Conservation (phyloP, 352 stramenopile species). For the Phytophthora aleatoria region DNA sequence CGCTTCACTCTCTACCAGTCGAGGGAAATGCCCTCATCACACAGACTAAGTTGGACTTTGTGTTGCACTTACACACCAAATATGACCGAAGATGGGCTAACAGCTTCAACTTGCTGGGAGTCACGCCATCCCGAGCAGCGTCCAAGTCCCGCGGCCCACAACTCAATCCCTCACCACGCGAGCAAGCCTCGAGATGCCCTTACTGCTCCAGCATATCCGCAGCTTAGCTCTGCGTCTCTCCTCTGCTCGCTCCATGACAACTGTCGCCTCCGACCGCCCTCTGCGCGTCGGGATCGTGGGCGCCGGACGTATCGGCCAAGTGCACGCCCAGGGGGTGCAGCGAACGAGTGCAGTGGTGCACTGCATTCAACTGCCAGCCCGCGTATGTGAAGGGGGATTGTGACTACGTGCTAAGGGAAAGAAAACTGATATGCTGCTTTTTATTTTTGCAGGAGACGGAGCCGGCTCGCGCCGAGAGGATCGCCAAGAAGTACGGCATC, state of each 20-base stretch:
- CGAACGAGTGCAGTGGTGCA: slow-evolving; percentile 53
- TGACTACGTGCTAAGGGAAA: not conserved
- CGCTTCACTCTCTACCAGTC: slow-evolving; percentile 32
- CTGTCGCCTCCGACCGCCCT: slow-evolving; percentile 18
- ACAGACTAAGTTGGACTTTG: slow-evolving; percentile 13
- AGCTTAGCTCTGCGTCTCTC: slow-evolving; percentile 12
- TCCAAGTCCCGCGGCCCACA: slow-evolving; percentile 5
- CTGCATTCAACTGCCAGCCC: slow-evolving; percentile 38
- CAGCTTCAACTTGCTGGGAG: slow-evolving; percentile 26
- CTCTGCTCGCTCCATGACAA: slow-evolving; percentile 20
- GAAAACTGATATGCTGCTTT: slow-evolving; percentile 8
- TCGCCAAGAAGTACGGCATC: slow-evolving; percentile 53
- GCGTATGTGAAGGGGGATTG: slow-evolving; percentile 16
- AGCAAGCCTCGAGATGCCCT: slow-evolving; percentile 7
- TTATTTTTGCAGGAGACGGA: slow-evolving; percentile 17
- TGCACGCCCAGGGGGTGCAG: slow-evolving; percentile 61
- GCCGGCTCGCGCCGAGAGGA: slow-evolving; percentile 37
- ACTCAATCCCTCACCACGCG: not conserved
- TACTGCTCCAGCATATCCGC: slow-evolving; percentile 9
- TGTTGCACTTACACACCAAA: slow-evolving; percentile 17
- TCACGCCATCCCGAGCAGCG: slow-evolving; percentile 9
- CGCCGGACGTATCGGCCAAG: slow-evolving; percentile 65
- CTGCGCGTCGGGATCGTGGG: slow-evolving; percentile 74
- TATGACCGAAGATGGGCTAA: slow-evolving; percentile 16
- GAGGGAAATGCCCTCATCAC: not conserved